Conservation (phyloP, 805 yeast species). For the Candida parachauliodes region DNA sequence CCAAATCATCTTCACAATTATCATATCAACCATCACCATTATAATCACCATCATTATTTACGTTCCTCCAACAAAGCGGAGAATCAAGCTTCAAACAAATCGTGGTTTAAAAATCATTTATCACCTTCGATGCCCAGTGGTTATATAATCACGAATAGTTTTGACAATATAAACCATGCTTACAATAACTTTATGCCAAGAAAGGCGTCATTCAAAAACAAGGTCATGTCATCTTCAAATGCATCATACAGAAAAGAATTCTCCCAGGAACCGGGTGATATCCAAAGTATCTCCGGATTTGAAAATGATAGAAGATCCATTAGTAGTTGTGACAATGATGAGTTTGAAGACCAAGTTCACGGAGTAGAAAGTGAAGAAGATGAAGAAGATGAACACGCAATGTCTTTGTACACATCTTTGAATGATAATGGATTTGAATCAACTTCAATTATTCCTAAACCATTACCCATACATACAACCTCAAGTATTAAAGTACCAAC, state of each 20-base stretch:
- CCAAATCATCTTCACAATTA: slow-evolving; percentile 3
- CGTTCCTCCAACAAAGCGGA: not conserved
- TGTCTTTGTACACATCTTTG: slow-evolving; percentile 61
- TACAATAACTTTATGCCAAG: slow-evolving; percentile 20
- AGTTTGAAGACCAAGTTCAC: slow-evolving; percentile 32
- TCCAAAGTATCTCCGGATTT: slow-evolving; percentile 5
- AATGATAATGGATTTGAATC: slow-evolving; percentile 22
- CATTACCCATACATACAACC: slow-evolving; percentile 10
- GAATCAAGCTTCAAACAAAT: slow-evolving; percentile 4
- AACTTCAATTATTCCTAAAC: slow-evolving; percentile 13
- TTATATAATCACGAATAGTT: slow-evolving; percentile 16
- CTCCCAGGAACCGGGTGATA: slow-evolving; percentile 10
- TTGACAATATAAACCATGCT: slow-evolving; percentile 25
- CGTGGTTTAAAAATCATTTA: slow-evolving; percentile 29
- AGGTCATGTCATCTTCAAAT: slow-evolving; percentile 15
- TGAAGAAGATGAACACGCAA: slow-evolving; percentile 64
- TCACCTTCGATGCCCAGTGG: slow-evolving; percentile 16
- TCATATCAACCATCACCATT: slow-evolving; percentile 5
- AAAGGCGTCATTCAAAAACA: slow-evolving; percentile 13
- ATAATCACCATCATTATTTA: slow-evolving; percentile 1
- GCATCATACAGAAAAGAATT: slow-evolving; percentile 11
- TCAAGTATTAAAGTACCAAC: slow-evolving; percentile 35
- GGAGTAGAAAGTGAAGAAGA: slow-evolving; percentile 30
- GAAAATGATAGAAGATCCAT: slow-evolving; percentile 6
- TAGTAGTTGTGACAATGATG: slow-evolving; percentile 6